A percentile compares a stretch with the other conserved stretches of the same genome.
Conservation (phyloP, 352 stramenopile species). For the Phytophthora constricta region DNA sequence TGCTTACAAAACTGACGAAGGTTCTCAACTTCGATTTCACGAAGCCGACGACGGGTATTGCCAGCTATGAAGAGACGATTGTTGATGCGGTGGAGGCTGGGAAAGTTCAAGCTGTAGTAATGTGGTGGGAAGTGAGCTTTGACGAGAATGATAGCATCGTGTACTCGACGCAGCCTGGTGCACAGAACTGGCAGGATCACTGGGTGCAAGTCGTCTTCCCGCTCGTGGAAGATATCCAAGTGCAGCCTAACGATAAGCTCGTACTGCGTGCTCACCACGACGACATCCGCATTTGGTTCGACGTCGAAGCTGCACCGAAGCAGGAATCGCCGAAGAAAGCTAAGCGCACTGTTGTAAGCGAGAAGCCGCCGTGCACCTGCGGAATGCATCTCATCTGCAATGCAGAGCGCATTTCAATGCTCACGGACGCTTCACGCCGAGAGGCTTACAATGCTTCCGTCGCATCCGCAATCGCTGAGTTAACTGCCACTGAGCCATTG, state of each 20-base stretch:
- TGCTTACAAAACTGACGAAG: slow-evolving; percentile 47
- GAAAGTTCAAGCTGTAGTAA: slow-evolving; percentile 68
- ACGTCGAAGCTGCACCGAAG: slow-evolving; percentile 41
- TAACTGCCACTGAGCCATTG: slow-evolving; percentile 18
- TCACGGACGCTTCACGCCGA: slow-evolving; percentile 54
- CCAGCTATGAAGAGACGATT: slow-evolving; percentile 45
- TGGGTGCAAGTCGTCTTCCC: slow-evolving; percentile 86
- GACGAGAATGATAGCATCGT: slow-evolving; percentile 51
- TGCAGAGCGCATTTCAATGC: slow-evolving; percentile 79
- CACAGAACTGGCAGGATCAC: slow-evolving; percentile 86
- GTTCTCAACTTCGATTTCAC: slow-evolving; percentile 80
- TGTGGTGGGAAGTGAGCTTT: slow-evolving; percentile 86
- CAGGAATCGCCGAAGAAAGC: slow-evolving; percentile 44
- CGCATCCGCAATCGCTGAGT: slow-evolving; percentile 17
- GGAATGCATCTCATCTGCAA: slow-evolving; percentile 85
- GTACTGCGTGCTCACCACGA: slow-evolving; percentile 69
- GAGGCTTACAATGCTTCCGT: slow-evolving; percentile 51
- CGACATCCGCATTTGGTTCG: slow-evolving; percentile 84
- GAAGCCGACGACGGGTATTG: slow-evolving; percentile 28
- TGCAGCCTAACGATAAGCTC: slow-evolving; percentile 35
- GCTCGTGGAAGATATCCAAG: slow-evolving; percentile 40
- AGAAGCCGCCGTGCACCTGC: slow-evolving; percentile 72
- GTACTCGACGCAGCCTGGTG: slow-evolving; percentile 71
- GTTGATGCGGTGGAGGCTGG: slow-evolving; percentile 46
- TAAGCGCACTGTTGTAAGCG: slow-evolving; percentile 28